Conservation (phyloP, 1,284 basidiomycete species). For the Ustilago lituana region DNA sequence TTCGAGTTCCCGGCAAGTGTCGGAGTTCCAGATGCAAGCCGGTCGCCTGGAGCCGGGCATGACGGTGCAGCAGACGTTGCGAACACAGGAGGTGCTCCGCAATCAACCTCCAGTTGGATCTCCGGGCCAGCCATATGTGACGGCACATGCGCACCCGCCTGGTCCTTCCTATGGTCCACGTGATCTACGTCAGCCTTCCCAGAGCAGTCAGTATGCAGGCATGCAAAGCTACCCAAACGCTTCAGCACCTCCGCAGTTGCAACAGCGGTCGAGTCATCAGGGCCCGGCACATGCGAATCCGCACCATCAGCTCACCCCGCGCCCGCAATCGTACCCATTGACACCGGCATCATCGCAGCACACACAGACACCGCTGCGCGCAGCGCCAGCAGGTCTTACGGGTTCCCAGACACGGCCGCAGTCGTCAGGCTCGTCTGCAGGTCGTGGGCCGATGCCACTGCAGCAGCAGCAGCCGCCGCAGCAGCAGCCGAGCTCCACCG, state of each 20-base stretch:
- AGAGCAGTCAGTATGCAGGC: constrained; percentile 13
- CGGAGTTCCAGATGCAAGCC: constrained; percentile 56
- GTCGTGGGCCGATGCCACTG: constrained; percentile 8
- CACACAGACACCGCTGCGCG: constrained; percentile 9
- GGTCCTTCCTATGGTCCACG: constrained; percentile 43
- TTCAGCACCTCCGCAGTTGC: constrained; percentile 25
- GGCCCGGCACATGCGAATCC: constrained; percentile 11
- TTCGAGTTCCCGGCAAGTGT: constrained; percentile 59
- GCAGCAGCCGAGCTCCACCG: constrained; percentile 3
- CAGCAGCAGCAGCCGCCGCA: constrained; percentile 18
- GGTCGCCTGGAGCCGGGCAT: constrained; percentile 57
- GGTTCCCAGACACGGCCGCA: constrained; percentile 18
- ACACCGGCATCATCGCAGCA: constrained; percentile 14
- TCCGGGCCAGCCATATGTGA: constrained; percentile 17
- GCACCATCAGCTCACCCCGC: constrained; percentile 29
- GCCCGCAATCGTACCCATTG: constrained; percentile 29
- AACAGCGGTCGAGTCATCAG: constrained; percentile 21
- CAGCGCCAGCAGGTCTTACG: not conserved
- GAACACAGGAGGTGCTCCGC: constrained; percentile 50
- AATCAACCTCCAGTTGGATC: constrained; percentile 8
- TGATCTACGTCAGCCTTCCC: constrained; percentile 36
- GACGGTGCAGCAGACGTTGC: constrained; percentile 60
- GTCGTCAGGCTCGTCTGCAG: constrained; percentile 15
- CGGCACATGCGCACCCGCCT: constrained; percentile 20
- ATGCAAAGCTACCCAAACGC: constrained; percentile 20